A percentile compares a stretch with the other conserved stretches of the same genome.
These are phyloP conservation scores for Limonium bicolor DNA, from an alignment of 148 eudicot species.

Conservation along the genomic window DNA sequence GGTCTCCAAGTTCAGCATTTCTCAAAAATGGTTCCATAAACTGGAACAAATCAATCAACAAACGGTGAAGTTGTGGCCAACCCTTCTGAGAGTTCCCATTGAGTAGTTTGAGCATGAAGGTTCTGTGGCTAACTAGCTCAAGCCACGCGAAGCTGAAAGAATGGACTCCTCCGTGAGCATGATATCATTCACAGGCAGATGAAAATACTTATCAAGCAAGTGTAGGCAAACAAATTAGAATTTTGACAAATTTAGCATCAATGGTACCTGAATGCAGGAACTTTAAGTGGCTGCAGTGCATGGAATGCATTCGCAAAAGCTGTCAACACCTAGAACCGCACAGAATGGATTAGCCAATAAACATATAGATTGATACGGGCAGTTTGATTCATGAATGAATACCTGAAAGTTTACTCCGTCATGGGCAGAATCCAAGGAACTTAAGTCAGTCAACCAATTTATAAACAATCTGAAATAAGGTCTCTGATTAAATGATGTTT, in stretches of 20 bases:
- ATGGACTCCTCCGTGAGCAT: too few relatives aligned
- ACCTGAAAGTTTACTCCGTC: slow-evolving; percentile 92
- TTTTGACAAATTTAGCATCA: too few relatives aligned
- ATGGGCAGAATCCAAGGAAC: slow-evolving; percentile 59
- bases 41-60: slow-evolving; percentile 78
- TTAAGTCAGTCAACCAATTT: slow-evolving; percentile 64
- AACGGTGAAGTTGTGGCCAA: slow-evolving; percentile 81
- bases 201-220: neutral
- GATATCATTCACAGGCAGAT: too few relatives aligned
- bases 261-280: slow-evolving; percentile 73
- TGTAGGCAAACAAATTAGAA: neutral
- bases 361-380: neutral
- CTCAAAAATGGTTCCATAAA: slow-evolving; percentile 92
- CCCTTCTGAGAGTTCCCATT: slow-evolving; percentile 89
- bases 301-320: slow-evolving; percentile 91
- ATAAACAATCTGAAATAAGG: slow-evolving; percentile 88
- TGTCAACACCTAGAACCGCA: slow-evolving; percentile 48
- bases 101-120: slow-evolving; percentile 93
- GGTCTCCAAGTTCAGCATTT: slow-evolving; percentile 72
- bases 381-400: slow-evolving; percentile 3
- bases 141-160: slow-evolving; percentile 94
- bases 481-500: slow-evolving; percentile 68
- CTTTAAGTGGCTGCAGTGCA: slow-evolving; percentile 79
- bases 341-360: slow-evolving; percentile 4
- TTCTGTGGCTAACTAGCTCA: slow-evolving; percentile 86